Evolutionary conservation across 129 eudicot species (phyloP).

Genomic region (Flaveria sonorensis): DNA sequence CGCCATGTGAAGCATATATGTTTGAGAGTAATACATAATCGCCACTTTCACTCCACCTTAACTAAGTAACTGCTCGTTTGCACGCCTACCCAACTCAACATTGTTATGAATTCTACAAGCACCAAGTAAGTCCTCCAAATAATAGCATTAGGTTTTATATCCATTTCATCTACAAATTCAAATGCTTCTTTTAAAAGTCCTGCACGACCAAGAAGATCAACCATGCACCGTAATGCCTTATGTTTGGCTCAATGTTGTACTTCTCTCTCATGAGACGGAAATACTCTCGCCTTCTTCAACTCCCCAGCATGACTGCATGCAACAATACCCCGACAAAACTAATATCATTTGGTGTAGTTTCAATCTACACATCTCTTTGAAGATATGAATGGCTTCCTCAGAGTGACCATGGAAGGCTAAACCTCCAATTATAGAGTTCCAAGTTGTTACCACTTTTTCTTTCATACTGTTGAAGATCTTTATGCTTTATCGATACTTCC

Average conservation of each 20-base stretch:
- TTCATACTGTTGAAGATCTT: constrained; percentile 54
- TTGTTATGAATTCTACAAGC: constrained; percentile 66
- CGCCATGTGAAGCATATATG: constrained; percentile 68
- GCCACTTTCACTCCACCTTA: constrained; percentile 64
- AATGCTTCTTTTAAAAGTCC: constrained; percentile 66
- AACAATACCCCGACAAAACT: constrained; percentile 68
- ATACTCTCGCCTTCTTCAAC: constrained; percentile 63
- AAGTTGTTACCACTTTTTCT: constrained; percentile 63
- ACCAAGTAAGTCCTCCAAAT: constrained; percentile 84
- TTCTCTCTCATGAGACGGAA: constrained; percentile 53
- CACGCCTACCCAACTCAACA: constrained; percentile 60
- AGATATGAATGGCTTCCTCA: constrained; percentile 54
- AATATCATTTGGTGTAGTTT: constrained; percentile 55
- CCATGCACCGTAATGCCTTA: constrained; percentile 79
- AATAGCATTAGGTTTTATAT: constrained; percentile 62
- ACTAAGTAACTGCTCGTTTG: constrained; percentile 49
- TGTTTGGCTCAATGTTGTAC: constrained; percentile 59
- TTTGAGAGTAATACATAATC: constrained; percentile 75
- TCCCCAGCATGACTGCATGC: constrained; percentile 85
- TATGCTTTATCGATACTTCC: constrained; percentile 60
- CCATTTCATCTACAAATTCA: constrained; percentile 54
- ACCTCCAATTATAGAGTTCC: constrained; percentile 73
- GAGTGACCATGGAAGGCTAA: constrained; percentile 75
- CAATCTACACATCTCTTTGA: constrained; percentile 52
- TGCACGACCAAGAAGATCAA: constrained; percentile 79